Evolutionary conservation across 768 basidiomycete genomes (phyloP).

Genomic region (Tricholoma terreum): DNA sequence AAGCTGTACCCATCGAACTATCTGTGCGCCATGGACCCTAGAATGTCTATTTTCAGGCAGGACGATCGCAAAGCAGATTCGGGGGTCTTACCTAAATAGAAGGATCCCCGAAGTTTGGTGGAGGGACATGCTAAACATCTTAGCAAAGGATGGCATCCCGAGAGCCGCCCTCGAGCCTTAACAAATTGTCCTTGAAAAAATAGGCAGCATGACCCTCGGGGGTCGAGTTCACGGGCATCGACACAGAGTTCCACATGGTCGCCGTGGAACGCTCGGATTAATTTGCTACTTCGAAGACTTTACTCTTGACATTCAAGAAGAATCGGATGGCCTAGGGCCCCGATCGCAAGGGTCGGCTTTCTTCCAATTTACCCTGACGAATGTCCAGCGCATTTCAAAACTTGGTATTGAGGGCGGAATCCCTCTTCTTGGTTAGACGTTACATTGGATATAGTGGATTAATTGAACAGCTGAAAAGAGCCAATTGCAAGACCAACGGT

Average conservation of each 20-base stretch:
- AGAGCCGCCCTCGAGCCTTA: not conserved
- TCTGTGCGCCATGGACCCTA: not conserved
- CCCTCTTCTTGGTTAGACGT: not conserved
- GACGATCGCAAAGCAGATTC: not conserved
- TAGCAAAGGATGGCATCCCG: not conserved
- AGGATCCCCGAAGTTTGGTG: not conserved
- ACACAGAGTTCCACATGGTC: not conserved
- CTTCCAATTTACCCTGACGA: slow-evolving; percentile 11
- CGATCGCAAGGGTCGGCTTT: slow-evolving; percentile 11
- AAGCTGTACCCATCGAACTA: not conserved
- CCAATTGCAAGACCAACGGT: not conserved
- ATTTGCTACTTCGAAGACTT: not conserved
- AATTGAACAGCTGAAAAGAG: not conserved
- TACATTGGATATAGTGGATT: not conserved
- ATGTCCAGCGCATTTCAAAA: not conserved
- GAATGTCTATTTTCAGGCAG: not conserved
- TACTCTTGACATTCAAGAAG: slow-evolving; percentile 3
- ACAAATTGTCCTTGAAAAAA: not conserved
- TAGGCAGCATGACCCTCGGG: not conserved
- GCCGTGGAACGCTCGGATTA: not conserved
- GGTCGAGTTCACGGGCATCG: not conserved
- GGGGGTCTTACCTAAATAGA: not conserved
- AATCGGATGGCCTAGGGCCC: slow-evolving; percentile 18
- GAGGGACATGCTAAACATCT: not conserved
- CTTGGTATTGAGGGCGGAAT: not conserved